Base-by-base conservation (phyloP, 2,329 filamentous ascomycete species). In the Hypoxylon sp. region DNA sequence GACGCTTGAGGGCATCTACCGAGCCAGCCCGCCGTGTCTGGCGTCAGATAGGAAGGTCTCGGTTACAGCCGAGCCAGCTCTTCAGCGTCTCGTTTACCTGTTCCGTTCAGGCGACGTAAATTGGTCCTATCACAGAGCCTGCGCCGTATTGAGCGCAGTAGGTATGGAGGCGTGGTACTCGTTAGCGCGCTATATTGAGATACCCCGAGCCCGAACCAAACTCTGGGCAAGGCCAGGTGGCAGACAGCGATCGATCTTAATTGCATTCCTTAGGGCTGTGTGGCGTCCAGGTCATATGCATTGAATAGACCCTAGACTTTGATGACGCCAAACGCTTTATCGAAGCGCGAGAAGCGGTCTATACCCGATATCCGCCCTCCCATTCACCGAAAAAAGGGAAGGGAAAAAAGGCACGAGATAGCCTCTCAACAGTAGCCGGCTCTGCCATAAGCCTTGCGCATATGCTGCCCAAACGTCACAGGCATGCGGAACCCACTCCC, bases 221-320 rank as follows among this genome's bases (percentile, higher is more conserved):
- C n/a, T n/a, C n/a, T n/a, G n/a, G n/a, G n/a, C n/a, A n/a, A n/a
- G n/a, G n/a, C 7, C 49, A 48, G n/a, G 31, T 18, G 31, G 6
- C 31, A 50, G 45, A 35, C 38, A 35, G 9, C 17, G 46, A 42
- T 57, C 48, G 46, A 61, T 57, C 53, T 52, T 43, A 53, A 54
- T 54, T 46, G 20, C 47, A 45, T 29, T 56, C 48, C 55, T 35
- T 52, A 59, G 55, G 51, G 48, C 47, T 57, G 35, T 48, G 45
- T 35, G 31, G n/a, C 31, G 3, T 35, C n/a, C 18, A 49, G 49
- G 29, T 62, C 42, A 20, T 45, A 48, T 29, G 13, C 6, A 52
- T 42, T 52, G 48, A 45, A 50, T 56, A 48, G 42, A n/a, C n/a
- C n/a, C n/a, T 54, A 37, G n/a, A 11, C n/a, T 37, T 38, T 37